phyloP scores from a whole-genome alignment of 1,284 basidiomycete species.

The Heterobasidion parviporum region DNA sequence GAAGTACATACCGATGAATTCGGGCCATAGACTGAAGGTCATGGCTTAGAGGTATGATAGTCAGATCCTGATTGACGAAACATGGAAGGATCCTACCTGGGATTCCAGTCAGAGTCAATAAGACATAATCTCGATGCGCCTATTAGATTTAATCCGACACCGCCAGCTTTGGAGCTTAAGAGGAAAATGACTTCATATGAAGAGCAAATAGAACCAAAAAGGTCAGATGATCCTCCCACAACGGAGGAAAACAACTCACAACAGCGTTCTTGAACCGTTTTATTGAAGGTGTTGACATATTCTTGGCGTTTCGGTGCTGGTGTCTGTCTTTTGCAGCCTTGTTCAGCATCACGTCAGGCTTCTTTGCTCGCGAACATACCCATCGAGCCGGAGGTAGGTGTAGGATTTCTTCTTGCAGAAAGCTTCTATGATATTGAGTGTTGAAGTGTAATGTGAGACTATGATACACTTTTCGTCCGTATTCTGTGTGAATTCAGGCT shows the following conservation, averaged over 20 bases:
- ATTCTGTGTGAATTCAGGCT: constrained; percentile 26
- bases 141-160: constrained; percentile 90
- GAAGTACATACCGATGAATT: constrained; percentile 69
- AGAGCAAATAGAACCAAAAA: constrained; percentile 2
- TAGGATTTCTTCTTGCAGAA: constrained; percentile 76
- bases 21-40: constrained; percentile 98
- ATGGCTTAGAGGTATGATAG: constrained; percentile 38
- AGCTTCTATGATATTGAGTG: constrained; percentile 86
- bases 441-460: constrained; percentile 86
- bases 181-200: constrained; percentile 72
- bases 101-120: constrained; percentile 96
- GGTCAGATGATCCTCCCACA: neutral
- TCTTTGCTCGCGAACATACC: constrained; percentile 29
- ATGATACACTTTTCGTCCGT: constrained; percentile 93
- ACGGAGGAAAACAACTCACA: constrained; percentile 39
- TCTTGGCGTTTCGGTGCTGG: constrained; percentile 76
- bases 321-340: constrained; percentile 50
- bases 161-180: constrained; percentile 92
- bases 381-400: constrained; percentile 83
- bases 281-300: constrained; percentile 77
- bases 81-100: constrained; percentile 46
- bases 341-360: constrained; percentile 2
- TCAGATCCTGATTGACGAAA: constrained; percentile 1
- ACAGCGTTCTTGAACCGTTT: constrained; percentile 54
- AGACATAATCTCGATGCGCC: constrained; percentile 81